These are phyloP conservation scores for Mycena rosella DNA, from an alignment of 768 basidiomycete genomes.

Conservation along the genomic window DNA sequence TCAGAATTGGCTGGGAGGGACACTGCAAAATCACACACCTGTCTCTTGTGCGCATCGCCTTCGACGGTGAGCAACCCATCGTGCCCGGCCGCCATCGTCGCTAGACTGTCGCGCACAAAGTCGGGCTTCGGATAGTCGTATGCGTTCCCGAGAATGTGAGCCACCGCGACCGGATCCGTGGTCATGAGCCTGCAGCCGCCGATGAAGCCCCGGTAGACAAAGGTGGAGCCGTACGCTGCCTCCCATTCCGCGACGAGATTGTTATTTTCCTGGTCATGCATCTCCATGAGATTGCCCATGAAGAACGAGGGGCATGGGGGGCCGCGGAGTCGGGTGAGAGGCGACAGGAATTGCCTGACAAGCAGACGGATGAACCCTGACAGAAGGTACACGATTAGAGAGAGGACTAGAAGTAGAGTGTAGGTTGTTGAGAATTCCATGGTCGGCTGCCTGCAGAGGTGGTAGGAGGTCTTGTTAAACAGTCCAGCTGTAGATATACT, in stretches of 20 bases:
- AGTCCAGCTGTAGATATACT: conserved; percentile 13
- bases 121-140: conserved; percentile 75
- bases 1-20: background rate
- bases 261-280: conserved; percentile 72
- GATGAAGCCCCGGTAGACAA: conserved; percentile 66
- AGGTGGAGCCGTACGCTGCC: conserved; percentile 59
- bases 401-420: conserved; percentile 42
- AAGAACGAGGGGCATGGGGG: conserved; percentile 62
- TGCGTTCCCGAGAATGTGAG: conserved; percentile 67
- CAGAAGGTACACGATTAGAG: conserved; percentile 40
- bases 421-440: conserved; percentile 24
- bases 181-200: conserved; percentile 68
- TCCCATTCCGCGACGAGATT: conserved; percentile 62
- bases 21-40: conserved; percentile 49
- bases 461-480: background rate
- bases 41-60: conserved; percentile 68
- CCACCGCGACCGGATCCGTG: conserved; percentile 68
- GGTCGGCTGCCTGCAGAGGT: conserved; percentile 25
- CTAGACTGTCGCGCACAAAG: conserved; percentile 64
- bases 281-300: conserved; percentile 64
- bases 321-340: conserved; percentile 60
- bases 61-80: conserved; percentile 66
- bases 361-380: conserved; percentile 55
- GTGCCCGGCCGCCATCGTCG: conserved; percentile 63
- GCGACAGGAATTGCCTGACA: conserved; percentile 59